Evolutionary conservation across 2,329 filamentous ascomycete genomes (phyloP).

Genomic region (Colletotrichum chrysophilum): DNA sequence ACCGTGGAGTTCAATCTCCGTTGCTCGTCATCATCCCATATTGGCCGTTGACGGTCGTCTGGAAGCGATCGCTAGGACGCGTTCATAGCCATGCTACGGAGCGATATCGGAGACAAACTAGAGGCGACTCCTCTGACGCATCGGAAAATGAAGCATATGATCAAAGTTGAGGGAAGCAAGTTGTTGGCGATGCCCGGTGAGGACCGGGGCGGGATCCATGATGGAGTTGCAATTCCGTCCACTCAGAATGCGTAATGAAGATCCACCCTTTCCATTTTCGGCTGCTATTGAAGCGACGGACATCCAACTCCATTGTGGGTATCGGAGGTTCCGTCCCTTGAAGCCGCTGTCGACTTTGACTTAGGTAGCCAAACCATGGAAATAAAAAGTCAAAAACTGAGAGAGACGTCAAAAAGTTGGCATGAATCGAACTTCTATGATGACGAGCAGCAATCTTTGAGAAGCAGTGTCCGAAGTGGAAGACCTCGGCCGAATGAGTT

Average conservation of each 20-base stretch:
- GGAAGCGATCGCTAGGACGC: neutral
- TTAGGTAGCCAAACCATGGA: neutral
- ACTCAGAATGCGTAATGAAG: neutral
- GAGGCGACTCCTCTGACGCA: neutral
- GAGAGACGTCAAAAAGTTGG: neutral
- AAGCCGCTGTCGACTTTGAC: neutral
- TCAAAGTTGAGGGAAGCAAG: neutral
- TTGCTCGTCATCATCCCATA: neutral
- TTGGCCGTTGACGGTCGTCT: neutral
- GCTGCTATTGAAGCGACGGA: neutral
- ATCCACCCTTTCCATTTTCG: neutral
- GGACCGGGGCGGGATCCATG: neutral
- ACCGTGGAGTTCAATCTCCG: neutral
- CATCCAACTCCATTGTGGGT: slow-evolving; percentile 9
- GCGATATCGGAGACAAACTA: neutral
- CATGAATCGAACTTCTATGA: neutral
- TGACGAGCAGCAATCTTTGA: neutral
- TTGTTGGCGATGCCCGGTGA: neutral
- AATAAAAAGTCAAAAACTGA: neutral
- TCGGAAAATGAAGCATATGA: neutral
- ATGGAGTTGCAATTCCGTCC: slow-evolving; percentile 7
- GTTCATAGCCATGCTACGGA: neutral
- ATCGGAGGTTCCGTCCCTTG: neutral
- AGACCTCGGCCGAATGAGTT: neutral
- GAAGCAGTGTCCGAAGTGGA: neutral